Percentiles rank a stretch among this genome's conserved stretches.
These are phyloP conservation scores for Kazachstania viticola DNA, from an alignment of 805 yeast genomes.

Conservation along the genomic window DNA sequence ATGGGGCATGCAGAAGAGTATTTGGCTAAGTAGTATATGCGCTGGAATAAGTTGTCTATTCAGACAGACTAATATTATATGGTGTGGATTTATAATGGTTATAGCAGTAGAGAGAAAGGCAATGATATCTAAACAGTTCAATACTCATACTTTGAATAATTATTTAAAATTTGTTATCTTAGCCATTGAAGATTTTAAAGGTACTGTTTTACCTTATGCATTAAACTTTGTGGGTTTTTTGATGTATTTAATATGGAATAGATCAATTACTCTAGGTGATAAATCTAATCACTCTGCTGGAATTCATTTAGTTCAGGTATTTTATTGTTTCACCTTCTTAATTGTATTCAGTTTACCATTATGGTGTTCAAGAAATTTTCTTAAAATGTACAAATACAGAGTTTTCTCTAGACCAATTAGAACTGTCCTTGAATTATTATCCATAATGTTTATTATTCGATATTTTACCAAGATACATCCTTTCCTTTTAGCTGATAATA, in stretches of 20 bases:
- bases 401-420: slow-evolving; percentile 20
- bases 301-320: slow-evolving; percentile 67
- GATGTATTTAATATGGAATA: slow-evolving; percentile 51
- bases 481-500: slow-evolving; percentile 82
- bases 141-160: slow-evolving; percentile 28
- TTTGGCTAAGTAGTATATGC: slow-evolving; percentile 38
- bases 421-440: slow-evolving; percentile 21
- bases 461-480: slow-evolving; percentile 74
- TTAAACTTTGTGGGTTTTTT: slow-evolving; percentile 43
- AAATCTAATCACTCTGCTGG: slow-evolving; percentile 69
- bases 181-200: slow-evolving; percentile 26
- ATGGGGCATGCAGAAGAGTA: slow-evolving; percentile 25
- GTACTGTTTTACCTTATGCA: slow-evolving; percentile 36
- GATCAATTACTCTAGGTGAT: slow-evolving; percentile 87
- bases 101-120: slow-evolving; percentile 42
- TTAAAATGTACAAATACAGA: slow-evolving; percentile 30
- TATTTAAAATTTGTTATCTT: slow-evolving; percentile 30
- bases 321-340: slow-evolving; percentile 62
- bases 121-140: slow-evolving; percentile 31
- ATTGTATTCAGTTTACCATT: slow-evolving; percentile 60
- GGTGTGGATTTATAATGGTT: slow-evolving; percentile 58
- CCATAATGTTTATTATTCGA: slow-evolving; percentile 38
- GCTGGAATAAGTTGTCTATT: slow-evolving; percentile 59
- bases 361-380: slow-evolving; percentile 42
- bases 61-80: slow-evolving; percentile 85